phyloP scores from a whole-genome alignment of 2,329 filamentous ascomycete species.

The Aplosporella prunicola region DNA sequence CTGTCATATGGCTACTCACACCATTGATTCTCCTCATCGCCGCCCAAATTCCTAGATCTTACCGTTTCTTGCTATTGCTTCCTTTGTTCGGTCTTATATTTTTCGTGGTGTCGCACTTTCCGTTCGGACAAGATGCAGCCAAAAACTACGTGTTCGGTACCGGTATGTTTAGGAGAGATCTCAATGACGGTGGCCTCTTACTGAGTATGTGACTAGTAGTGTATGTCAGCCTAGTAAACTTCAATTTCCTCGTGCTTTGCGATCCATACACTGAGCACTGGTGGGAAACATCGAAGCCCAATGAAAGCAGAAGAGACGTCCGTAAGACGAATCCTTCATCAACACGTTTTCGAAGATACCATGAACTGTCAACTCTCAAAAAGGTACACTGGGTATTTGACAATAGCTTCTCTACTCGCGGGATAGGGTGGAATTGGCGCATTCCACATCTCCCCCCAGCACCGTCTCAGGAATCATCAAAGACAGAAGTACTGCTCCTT shows the following conservation, averaged over 20 bases:
- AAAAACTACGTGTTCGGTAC: not conserved
- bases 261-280: not conserved
- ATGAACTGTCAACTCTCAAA: not conserved
- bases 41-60: not conserved
- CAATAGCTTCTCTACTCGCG: not conserved
- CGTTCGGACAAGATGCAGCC: not conserved
- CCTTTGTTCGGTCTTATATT: no score
- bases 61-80: no score
- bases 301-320: no score
- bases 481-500: no score
- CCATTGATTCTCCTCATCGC: not conserved
- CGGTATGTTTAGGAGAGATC: no score
- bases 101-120: not conserved
- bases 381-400: not conserved
- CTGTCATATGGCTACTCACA: not conserved
- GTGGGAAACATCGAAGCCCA: not conserved
- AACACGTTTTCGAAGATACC: not conserved
- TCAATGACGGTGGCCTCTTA: no score
- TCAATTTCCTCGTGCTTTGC: not conserved
- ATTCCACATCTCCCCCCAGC: not conserved
- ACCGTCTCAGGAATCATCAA: not conserved
- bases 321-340: no score
- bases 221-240: not conserved
- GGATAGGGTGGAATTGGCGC: not conserved
- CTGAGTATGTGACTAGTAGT: not conserved